A percentile compares a stretch with the other conserved stretches of the same genome.
These are phyloP conservation scores for Solanum medicagineum DNA, from an alignment of 257 asterid genomes.

Conservation along the genomic window DNA sequence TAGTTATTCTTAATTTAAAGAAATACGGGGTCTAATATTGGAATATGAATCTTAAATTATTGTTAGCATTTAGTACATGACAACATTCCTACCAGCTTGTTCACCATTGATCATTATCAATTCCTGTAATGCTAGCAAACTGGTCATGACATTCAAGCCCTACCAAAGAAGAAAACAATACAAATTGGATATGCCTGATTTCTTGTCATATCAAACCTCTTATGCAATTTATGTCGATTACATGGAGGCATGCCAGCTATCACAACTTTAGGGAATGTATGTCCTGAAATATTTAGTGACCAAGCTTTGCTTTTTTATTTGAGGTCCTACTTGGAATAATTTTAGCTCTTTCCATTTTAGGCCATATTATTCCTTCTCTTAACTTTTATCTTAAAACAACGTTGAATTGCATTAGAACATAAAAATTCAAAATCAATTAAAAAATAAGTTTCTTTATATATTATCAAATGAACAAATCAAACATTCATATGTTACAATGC, in stretches of 20 bases:
- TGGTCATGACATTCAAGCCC: not conserved
- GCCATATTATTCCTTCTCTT: not conserved
- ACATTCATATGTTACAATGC: not conserved
- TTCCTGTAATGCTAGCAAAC: not conserved
- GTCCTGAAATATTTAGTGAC: not conserved
- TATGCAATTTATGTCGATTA: not conserved
- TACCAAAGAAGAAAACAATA: not conserved
- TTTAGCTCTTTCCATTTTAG: not conserved
- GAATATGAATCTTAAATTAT: not conserved
- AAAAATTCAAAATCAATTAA: not conserved
- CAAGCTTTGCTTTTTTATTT: not conserved
- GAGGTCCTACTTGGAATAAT: not conserved
- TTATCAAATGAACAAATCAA: not conserved
- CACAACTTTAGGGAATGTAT: not conserved
- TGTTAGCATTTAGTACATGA: not conserved
- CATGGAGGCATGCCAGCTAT: not conserved
- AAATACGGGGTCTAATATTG: no score
- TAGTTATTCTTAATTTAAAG: no score
- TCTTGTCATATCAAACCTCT: not conserved
- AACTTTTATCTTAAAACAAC: not conserved
- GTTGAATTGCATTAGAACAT: not conserved
- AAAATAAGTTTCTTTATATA: not conserved
- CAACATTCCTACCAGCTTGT: not conserved
- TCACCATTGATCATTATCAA: not conserved
- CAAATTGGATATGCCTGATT: not conserved